Percentiles rank a stretch among this genome's conserved stretches.
Conservation (phyloP, 192 early-diverging fungal genomes). For the Coemansia sp. region DNA sequence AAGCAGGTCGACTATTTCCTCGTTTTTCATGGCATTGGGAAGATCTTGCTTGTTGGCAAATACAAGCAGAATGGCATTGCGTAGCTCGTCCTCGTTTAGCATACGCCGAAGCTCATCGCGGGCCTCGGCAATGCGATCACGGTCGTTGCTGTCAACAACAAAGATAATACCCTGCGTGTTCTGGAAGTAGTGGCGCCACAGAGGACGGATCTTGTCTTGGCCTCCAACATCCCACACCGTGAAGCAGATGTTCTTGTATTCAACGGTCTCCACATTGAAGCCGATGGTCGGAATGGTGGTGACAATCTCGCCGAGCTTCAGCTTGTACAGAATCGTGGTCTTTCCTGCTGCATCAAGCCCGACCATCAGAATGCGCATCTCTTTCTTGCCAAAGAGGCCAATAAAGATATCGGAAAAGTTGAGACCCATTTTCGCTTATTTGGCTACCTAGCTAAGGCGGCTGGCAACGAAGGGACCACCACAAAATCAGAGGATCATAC, state of each 20-base stretch:
- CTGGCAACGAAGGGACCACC: neutral
- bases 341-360: conserved; percentile 95
- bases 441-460: neutral
- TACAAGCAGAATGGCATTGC: conserved; percentile 84
- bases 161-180: conserved; percentile 97
- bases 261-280: conserved; percentile 98
- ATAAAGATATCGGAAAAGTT: conserved; percentile 76
- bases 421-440: conserved; percentile 72
- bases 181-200: conserved; percentile 99
- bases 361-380: conserved; percentile 98
- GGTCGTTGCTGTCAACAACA: conserved; percentile 96
- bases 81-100: conserved; percentile 95
- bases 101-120: conserved; percentile 93
- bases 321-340: conserved; percentile 98
- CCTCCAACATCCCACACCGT: conserved; percentile 99
- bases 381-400: conserved; percentile 82
- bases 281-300: conserved; percentile 99
- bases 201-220: conserved; percentile 96
- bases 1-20: conserved; percentile 92
- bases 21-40: conserved; percentile 92
- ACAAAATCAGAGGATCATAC: no score
- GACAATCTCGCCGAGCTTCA: conserved; percentile 98
- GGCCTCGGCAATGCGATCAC: conserved; percentile 90
- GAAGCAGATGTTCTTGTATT: conserved; percentile 98
- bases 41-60: conserved; percentile 99